Percentiles rank a stretch among this genome's conserved stretches.
Conservation (phyloP, 805 yeast genomes). For the Ogataea methanolica region DNA sequence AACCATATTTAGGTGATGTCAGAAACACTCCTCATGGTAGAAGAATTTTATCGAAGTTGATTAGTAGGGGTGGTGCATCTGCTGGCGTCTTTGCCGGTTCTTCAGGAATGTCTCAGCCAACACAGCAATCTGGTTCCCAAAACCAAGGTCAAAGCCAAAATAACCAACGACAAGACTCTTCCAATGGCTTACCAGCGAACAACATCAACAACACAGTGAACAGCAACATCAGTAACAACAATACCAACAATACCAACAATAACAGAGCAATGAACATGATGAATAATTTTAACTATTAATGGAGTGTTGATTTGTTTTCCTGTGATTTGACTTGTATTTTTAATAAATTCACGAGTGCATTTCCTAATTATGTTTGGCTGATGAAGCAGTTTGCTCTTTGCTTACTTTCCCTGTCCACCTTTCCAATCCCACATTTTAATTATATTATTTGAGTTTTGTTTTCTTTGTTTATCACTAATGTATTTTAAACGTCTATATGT, state of each 20-base stretch:
- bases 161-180: not conserved
- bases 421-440: not conserved
- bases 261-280: not conserved
- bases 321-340: not conserved
- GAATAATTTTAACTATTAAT: not conserved
- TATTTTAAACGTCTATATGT: constrained; percentile 7
- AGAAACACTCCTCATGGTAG: constrained; percentile 95
- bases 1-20: constrained; percentile 73
- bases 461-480: constrained; percentile 6
- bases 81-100: constrained; percentile 4
- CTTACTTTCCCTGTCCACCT: not conserved
- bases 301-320: not conserved
- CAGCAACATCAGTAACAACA: constrained; percentile 1
- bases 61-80: constrained; percentile 29
- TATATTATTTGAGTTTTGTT: not conserved
- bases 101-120: not conserved
- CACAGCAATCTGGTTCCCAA: not conserved
- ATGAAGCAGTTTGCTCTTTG: not conserved
- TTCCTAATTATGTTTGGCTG: not conserved
- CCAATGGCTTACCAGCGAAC: not conserved
- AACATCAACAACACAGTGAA: not conserved
- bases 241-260: not conserved
- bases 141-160: not conserved
- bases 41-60: constrained; percentile 68
- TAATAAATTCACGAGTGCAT: not conserved